A percentile compares a stretch with the other conserved stretches of the same genome.
Evolutionary conservation across 331 rosid genomes (phyloP).

Genomic region (Quercus tomentella): DNA sequence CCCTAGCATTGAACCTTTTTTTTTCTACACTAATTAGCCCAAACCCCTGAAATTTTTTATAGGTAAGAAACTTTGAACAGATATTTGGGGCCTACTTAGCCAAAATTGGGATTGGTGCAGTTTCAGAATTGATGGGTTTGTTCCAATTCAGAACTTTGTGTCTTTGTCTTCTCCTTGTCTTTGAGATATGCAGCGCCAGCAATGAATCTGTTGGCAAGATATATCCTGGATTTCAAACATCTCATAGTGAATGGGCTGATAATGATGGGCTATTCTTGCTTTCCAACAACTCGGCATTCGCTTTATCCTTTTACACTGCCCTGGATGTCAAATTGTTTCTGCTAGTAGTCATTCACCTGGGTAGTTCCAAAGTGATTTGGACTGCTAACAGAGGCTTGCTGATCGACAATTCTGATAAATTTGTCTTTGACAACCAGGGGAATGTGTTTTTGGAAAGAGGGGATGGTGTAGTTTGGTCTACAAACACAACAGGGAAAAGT

Average conservation of each 20-base stretch:
- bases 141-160: constrained; percentile 1
- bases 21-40: not conserved
- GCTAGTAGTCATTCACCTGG: constrained; percentile 31
- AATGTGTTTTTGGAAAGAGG: constrained; percentile 10
- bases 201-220: constrained; percentile 2
- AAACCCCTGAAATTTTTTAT: not conserved
- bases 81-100: not conserved
- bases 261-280: constrained; percentile 23
- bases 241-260: constrained; percentile 20
- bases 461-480: constrained; percentile 19
- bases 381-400: constrained; percentile 28
- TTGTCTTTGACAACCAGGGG: constrained; percentile 21
- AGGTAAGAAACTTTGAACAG: not conserved
- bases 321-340: constrained; percentile 15
- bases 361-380: constrained; percentile 29
- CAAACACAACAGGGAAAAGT: constrained; percentile 21
- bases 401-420: constrained; percentile 6
- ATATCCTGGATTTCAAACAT: constrained; percentile 29
- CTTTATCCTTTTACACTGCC: constrained; percentile 25
- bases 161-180: not conserved
- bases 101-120: not conserved
- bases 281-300: constrained; percentile 23
- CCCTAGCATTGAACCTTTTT: not conserved
- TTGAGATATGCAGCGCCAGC: constrained; percentile 7
- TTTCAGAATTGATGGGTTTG: constrained; percentile 16